These are phyloP conservation scores for Termitomyces sp. DNA, from an alignment of 768 basidiomycete genomes.

Conservation along the genomic window DNA sequence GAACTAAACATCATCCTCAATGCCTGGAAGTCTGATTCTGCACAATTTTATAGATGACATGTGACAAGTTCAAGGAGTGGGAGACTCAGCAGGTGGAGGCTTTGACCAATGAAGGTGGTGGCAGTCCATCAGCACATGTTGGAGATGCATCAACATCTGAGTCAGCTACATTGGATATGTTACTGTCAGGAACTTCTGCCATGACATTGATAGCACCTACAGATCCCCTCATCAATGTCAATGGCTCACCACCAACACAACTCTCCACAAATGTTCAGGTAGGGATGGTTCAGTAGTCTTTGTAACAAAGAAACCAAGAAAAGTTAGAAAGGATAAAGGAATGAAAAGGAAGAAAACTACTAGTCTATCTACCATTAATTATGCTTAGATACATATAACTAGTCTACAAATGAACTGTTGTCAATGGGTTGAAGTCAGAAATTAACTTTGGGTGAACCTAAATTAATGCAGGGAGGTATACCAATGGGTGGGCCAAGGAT, in stretches of 20 bases:
- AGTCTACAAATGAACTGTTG: too few relatives aligned
- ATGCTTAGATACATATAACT: too few relatives aligned
- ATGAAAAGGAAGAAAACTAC: neutral
- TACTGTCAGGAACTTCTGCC: too few relatives aligned
- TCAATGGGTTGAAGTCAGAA: too few relatives aligned
- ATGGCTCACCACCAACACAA: neutral
- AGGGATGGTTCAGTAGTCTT: neutral
- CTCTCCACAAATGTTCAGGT: neutral
- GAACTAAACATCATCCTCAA: too few relatives aligned
- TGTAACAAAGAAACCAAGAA: neutral
- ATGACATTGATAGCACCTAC: too few relatives aligned
- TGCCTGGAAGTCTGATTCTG: neutral
- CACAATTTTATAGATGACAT: conserved; percentile 2
- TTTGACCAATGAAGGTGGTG: neutral
- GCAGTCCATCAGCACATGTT: neutral
- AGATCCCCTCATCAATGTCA: neutral
- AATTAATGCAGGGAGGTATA: neutral
- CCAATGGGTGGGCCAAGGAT: neutral
- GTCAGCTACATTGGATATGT: too few relatives aligned
- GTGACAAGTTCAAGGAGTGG: neutral
- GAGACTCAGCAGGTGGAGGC: neutral
- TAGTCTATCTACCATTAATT: neutral
- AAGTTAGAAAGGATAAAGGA: neutral
- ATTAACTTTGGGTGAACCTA: too few relatives aligned
- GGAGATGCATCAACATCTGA: too few relatives aligned